Base-by-base conservation (phyloP, 1,139 yeast genomes). In the Schizosaccharomyces versatilis region DNA sequence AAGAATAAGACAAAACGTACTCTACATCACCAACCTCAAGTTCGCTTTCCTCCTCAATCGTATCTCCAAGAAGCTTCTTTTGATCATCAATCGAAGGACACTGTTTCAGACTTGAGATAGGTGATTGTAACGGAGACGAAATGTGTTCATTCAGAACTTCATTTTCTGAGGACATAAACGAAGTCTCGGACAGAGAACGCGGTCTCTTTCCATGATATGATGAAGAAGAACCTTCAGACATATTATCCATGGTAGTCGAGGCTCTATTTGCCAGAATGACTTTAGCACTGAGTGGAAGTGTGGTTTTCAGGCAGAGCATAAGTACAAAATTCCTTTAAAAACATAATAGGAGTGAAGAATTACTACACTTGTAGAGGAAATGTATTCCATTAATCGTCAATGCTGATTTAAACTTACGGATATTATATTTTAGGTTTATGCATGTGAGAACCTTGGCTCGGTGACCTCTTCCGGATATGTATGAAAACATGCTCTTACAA, bases 181-280 rank as follows among this genome's bases (percentile, higher is more conserved):
- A 44, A 24, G 17, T 38, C n/a, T 44, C 49, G n/a, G 38, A 19
- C 14, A 44, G 32, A 32, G 49, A 44, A n/a, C 49, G 19, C 32
- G 49, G 49, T 44, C 49, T 44, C 32, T 44, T 44, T 17, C 49
- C 49, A 32, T 44, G 49, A 17, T 44, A 44, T 8, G 49, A 44
- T 19, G 49, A 44, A 44, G 49, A 19, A 8, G 49, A 44, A 32
- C 49, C 32, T 19, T 44, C 49, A n/a, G 49, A 44, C 32, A 44
- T 32, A 44, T 32, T 19, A 44, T 44, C 49, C 49, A 44, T 44
- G 15, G 14, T 10, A 10, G 32, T 19, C 47, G 12, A 15, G 15
- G 47, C 15, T 24, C 19, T 41, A 17, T 15, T 41, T 10, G 17
- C 47, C 19, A 12, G 19, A 14, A 41, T 24, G 10, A 41, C 7